phyloP scores from a whole-genome alignment of 805 yeast species.

The Schwanniomyces polymorphus region DNA sequence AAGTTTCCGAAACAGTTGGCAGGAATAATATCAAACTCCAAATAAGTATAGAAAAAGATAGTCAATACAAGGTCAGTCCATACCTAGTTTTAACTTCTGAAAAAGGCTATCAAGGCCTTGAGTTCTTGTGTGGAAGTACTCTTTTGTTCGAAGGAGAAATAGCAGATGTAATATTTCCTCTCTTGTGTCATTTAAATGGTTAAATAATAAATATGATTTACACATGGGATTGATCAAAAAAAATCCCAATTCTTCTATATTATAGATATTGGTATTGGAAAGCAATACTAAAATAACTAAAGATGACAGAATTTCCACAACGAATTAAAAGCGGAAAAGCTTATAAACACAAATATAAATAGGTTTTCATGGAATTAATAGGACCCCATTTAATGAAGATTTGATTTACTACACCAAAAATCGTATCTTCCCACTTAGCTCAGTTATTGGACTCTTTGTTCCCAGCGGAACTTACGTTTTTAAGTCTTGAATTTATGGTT shows the following conservation, averaged over 20 bases:
- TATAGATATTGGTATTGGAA: constrained; percentile 8
- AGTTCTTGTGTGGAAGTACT: constrained; percentile 12
- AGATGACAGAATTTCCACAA: constrained; percentile 4
- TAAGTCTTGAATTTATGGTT: constrained; percentile 6
- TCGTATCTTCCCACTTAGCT: constrained; percentile 2
- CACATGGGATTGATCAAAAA: constrained; percentile 10
- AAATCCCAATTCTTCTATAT: constrained; percentile 11
- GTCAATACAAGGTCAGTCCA: constrained; percentile 11
- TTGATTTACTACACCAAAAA: constrained; percentile 8
- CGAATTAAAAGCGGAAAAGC: constrained; percentile 7
- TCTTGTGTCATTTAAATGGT: constrained; percentile 19
- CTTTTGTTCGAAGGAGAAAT: constrained; percentile 9
- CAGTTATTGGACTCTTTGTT: constrained; percentile 3
- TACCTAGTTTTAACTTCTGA: constrained; percentile 17
- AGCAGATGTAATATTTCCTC: constrained; percentile 24
- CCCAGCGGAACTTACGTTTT: constrained; percentile 4
- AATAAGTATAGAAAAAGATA: neutral
- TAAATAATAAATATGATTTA: constrained; percentile 13
- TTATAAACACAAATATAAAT: constrained; percentile 2
- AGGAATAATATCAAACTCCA: neutral
- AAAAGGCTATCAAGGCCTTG: constrained; percentile 10
- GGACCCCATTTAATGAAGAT: constrained; percentile 3
- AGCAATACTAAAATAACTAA: constrained; percentile 15
- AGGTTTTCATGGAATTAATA: constrained; percentile 6
- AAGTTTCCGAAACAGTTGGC: neutral